These are phyloP conservation scores for Zalerion maritima DNA, from an alignment of 495 filamentous ascomycete species.

Conservation along the genomic window DNA sequence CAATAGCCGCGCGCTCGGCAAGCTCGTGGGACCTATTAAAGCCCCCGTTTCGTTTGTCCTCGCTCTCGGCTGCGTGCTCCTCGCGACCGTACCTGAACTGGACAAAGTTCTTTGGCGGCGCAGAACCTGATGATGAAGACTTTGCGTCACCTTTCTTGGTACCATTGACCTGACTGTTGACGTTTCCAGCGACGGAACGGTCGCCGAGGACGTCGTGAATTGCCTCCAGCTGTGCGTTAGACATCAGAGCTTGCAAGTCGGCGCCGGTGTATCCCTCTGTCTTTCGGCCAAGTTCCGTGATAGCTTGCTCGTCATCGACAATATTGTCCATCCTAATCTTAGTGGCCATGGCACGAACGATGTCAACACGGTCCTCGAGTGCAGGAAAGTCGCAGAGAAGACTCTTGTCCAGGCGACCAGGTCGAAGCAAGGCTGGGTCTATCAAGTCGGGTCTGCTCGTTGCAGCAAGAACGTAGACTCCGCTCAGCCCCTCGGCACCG, in stretches of 20 bases:
- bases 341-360: conserved; percentile 62
- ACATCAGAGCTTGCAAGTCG: conserved; percentile 86
- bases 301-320: conserved; percentile 29
- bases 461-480: conserved; percentile 91
- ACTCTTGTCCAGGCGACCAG: conserved; percentile 82
- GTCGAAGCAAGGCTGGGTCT: conserved; percentile 79
- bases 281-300: conserved; percentile 52
- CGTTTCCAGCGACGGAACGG: conserved; percentile 21
- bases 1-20: conserved; percentile 55
- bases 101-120: conserved; percentile 41
- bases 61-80: conserved; percentile 27
- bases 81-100: conserved; percentile 71
- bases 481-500: conserved; percentile 83
- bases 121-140: conserved; percentile 19
- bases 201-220: conserved; percentile 84
- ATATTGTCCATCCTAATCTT: conserved; percentile 62
- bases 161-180: conserved; percentile 12
- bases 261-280: conserved; percentile 93
- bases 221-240: conserved; percentile 92
- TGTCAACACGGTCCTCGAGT: conserved; percentile 68
- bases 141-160: conserved; percentile 10
- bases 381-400: conserved; percentile 78
- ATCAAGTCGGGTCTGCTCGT: conserved; percentile 86
- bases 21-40: conserved; percentile 33
- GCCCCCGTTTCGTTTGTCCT: conserved; percentile 19